phyloP scores from a whole-genome alignment of 352 stramenopile genomes.

The Blastocystis sp. region DNA sequence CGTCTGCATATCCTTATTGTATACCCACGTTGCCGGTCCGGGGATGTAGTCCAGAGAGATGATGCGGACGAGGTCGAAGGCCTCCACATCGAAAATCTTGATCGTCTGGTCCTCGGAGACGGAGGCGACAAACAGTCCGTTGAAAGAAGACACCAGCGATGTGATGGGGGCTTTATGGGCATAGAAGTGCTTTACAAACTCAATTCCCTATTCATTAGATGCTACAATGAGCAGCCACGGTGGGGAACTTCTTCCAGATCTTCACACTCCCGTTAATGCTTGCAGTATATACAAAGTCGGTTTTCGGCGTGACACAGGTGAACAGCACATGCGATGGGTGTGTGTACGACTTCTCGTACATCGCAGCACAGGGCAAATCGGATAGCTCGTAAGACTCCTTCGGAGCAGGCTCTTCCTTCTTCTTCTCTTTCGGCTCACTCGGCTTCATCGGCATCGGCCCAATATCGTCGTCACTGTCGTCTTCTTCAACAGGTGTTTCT shows the following conservation, averaged over 20 bases:
- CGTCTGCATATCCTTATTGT: constrained; percentile 50
- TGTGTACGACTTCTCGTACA: constrained; percentile 94
- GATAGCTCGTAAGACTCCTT: constrained; percentile 75
- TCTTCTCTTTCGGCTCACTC: constrained; percentile 36
- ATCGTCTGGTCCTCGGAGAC: constrained; percentile 85
- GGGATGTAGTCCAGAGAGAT: constrained; percentile 78
- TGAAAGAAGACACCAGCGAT: constrained; percentile 79
- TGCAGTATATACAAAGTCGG: constrained; percentile 92
- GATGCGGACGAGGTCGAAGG: constrained; percentile 97
- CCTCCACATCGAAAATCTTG: constrained; percentile 96
- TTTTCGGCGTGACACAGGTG: constrained; percentile 81
- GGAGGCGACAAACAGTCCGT: constrained; percentile 82
- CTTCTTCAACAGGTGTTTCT: background rate
- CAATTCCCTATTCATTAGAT: constrained; percentile 77
- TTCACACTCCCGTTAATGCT: constrained; percentile 93
- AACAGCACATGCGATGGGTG: constrained; percentile 90
- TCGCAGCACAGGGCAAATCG: constrained; percentile 81
- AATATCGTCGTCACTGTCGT: constrained; percentile 72
- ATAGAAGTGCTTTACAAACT: constrained; percentile 99
- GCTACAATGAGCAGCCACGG: constrained; percentile 14
- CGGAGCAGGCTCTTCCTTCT: constrained; percentile 11
- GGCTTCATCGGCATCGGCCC: constrained; percentile 69
- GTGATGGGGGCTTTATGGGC: constrained; percentile 85
- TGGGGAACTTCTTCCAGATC: constrained; percentile 97
- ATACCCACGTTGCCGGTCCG: constrained; percentile 72